Conservation (phyloP, 192 early-diverging fungal species). For the Coemansia sp. region DNA sequence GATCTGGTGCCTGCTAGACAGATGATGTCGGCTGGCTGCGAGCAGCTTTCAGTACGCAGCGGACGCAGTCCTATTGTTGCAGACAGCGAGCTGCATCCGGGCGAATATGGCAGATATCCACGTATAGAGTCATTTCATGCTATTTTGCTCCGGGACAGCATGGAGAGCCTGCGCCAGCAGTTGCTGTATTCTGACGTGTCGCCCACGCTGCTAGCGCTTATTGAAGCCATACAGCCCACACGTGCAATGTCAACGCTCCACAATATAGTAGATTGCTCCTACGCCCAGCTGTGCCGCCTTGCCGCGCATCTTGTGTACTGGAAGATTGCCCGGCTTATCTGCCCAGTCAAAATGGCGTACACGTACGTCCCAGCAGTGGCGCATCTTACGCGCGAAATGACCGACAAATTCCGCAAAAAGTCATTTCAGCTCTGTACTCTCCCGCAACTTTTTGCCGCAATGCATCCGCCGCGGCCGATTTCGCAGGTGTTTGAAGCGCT, state of each 20-base stretch:
- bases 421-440: constrained; percentile 28
- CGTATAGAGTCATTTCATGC: constrained; percentile 86
- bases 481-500: constrained; percentile 38
- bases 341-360: constrained; percentile 73
- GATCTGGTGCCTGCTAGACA: constrained; percentile 16
- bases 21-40: constrained; percentile 3
- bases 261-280: constrained; percentile 84
- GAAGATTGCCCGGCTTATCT: constrained; percentile 88
- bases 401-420: constrained; percentile 10
- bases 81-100: constrained; percentile 63
- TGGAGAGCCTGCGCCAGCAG: constrained; percentile 74
- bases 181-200: constrained; percentile 82
- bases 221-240: constrained; percentile 59
- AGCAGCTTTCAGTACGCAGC: constrained; percentile 20
- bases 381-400: constrained; percentile 10
- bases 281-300: constrained; percentile 86
- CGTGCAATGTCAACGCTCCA: constrained; percentile 74
- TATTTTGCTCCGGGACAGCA: constrained; percentile 78
- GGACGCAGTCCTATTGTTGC: constrained; percentile 30
- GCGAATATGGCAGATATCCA: constrained; percentile 56
- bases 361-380: constrained; percentile 63
- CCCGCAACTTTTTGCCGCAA: constrained; percentile 35
- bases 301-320: constrained; percentile 93
- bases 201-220: constrained; percentile 71
- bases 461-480: constrained; percentile 46